Base-by-base conservation (phyloP, 768 basidiomycete genomes). In the Trametes villosa region DNA sequence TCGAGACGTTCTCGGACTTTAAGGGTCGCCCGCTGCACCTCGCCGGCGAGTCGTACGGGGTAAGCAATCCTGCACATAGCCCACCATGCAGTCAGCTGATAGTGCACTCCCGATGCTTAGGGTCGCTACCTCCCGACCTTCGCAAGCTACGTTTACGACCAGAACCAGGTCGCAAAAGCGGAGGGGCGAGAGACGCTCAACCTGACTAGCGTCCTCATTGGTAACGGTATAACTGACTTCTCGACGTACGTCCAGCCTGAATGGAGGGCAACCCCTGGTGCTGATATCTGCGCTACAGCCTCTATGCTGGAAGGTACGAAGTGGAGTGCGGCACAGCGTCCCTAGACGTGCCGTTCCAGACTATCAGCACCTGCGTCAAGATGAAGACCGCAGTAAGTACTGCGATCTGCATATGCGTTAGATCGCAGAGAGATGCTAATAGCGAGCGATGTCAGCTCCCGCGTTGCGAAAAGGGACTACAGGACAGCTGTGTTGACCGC, bases 1-100 rank as follows among this genome's bases (percentile, higher is more conserved):
- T 92, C 65, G 87, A 92, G 64, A 86, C 86, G 0, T 94, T 93
- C 76, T 77, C 79, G 15, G 82, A 90, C 64, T 92, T 89, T 72
- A 70, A 83, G 48, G 88, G 88, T 3, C 75, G 91, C 24, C 76
- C 83, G 0, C 78, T 94, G 45, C 89, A 92, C 64, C 77, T 93
- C 51, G 80, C 90, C 0, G 92, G 91, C 13, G 91, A 79, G 75
- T 87, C 76, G 18, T 93, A 92, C 64, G 91, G 83, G 1, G 91
- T 89, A 62, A 59, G 84, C 74, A 24, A 22, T 40, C 27, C 31
- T 18, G 4, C 4, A 13, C 9, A 12, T 12, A 0, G 3, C 17
- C 33, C 1, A 15, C 27, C 46, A 29, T 24, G 31, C 24, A 24
- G n/a, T n/a, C n/a, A n/a, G n/a, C 26, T 31, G n/a, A 36, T 40